Evolutionary conservation across 805 yeast species (phyloP).

Genomic region (Yarrowia keelungensis): DNA sequence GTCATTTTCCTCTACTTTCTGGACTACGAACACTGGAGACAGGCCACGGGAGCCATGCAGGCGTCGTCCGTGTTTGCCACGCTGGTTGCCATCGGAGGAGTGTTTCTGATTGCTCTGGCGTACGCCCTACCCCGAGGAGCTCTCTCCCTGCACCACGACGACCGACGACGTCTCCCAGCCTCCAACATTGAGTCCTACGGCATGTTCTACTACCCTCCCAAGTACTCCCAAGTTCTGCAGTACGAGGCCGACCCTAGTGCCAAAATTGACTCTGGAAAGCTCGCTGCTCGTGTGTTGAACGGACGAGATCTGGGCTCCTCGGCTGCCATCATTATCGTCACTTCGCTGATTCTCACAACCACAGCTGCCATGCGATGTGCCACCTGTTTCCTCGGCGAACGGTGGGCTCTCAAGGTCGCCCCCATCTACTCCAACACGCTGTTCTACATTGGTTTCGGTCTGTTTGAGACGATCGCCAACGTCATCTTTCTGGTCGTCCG

Average conservation of each 20-base stretch:
- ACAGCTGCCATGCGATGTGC: conserved; percentile 36
- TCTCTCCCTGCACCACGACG: conserved; percentile 30
- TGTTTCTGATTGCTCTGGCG: conserved; percentile 58
- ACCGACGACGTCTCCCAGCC: conserved; percentile 31
- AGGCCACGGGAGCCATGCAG: conserved; percentile 62
- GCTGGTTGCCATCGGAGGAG: conserved; percentile 62
- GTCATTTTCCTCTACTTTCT: conserved; percentile 68
- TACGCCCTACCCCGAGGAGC: conserved; percentile 48
- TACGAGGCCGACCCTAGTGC: conserved; percentile 31
- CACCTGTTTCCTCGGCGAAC: conserved; percentile 34
- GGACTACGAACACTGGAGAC: conserved; percentile 54
- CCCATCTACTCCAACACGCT: conserved; percentile 43
- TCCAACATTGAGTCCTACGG: conserved; percentile 37
- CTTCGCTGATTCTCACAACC: conserved; percentile 19
- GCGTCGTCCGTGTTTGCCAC: conserved; percentile 58
- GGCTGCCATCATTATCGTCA: conserved; percentile 7
- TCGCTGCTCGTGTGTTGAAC: conserved; percentile 31
- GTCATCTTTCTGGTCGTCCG: conserved; percentile 67
- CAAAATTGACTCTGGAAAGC: conserved; percentile 21
- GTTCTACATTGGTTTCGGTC: conserved; percentile 74
- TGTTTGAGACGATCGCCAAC: conserved; percentile 65
- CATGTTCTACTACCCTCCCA: conserved; percentile 26
- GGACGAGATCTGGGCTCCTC: conserved; percentile 15
- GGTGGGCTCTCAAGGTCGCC: conserved; percentile 7
- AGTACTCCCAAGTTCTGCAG: conserved; percentile 35